phyloP scores from a whole-genome alignment of 352 stramenopile genomes.

The Globisporangium recalcitrans region DNA sequence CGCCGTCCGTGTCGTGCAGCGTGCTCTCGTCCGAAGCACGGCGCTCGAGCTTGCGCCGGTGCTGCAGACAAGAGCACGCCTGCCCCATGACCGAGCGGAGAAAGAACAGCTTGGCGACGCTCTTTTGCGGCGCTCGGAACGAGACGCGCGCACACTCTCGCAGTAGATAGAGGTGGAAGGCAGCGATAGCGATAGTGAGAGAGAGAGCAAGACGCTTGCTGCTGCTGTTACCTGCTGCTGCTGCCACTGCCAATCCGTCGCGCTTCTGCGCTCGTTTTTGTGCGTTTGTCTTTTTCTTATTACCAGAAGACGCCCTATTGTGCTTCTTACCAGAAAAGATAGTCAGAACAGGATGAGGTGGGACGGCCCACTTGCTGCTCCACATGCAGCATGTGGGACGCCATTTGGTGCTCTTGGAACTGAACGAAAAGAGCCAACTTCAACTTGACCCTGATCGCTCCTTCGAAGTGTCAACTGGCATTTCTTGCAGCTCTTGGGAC shows the following conservation, averaged over 20 bases:
- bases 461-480: no score
- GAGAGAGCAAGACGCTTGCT: no score
- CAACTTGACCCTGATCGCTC: not conserved
- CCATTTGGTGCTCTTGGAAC: no score
- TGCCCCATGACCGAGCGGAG: conserved; percentile 46
- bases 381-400: not conserved
- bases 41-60: conserved; percentile 51
- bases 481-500: not conserved
- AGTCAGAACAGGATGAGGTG: not conserved
- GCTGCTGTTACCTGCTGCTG: no score
- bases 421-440: not conserved
- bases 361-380: not conserved
- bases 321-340: not conserved
- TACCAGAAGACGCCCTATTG: not conserved
- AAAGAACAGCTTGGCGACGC: conserved; percentile 7
- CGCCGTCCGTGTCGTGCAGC: conserved; percentile 18
- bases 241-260: not conserved
- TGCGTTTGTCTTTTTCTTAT: not conserved
- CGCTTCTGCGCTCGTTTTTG: conserved; percentile 4
- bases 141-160: not conserved
- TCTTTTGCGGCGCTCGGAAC: not conserved
- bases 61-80: conserved; percentile 70
- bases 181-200: not conserved
- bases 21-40: conserved; percentile 44
- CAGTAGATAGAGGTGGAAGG: not conserved